Evolutionary conservation across 768 basidiomycete species (phyloP), one percentile per base, ranked within the genome.

Genomic region (Pleurotus tuoliensis): DNA sequence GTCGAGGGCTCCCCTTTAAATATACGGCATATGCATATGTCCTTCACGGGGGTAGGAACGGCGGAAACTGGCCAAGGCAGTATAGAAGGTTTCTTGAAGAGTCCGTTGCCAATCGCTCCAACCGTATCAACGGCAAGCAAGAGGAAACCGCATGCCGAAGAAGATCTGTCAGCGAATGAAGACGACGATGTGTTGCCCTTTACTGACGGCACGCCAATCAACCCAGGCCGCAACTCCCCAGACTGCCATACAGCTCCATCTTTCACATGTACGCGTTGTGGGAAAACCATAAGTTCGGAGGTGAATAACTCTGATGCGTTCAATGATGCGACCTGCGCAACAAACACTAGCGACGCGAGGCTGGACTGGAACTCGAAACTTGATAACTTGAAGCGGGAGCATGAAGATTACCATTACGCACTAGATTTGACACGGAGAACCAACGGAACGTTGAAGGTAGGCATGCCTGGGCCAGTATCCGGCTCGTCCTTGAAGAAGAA

Each of bases 371-470:
- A 82, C 55, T 76, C 18, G 15, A 53, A n/a, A 39, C 13, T 53
- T 9, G 51, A 53, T 25, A 24, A 4, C 16, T 38, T 53, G 13
- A 16, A 75, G 54, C 62, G 80, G 68, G 95, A 97, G 65, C 95
- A 98, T 63, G 79, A 83, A 37, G 95, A 97, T 70, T 97, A 84
- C 68, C 95, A 98, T 69, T 84, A 93, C 62, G 94, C 95, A 1
- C 78, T 86, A 63, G 88, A 92, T 55, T 66, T 98, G 50, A 80
- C 86, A 18, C 78, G 78, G 22, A 73, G 76, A 53, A 57, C 70
- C 47, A 64, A 61, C 34, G 60, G 56, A 38, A 60, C 59, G 3
- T 50, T 59, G 20, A 56, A 59, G 34, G 57, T 48, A 13, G 62
- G 56, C 30, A 58, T 63, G 47, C 30, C 30, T 3, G 30, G 30